These are phyloP conservation scores for Puccinia coronata DNA, from an alignment of 1,284 basidiomycete species.

Conservation along the genomic window DNA sequence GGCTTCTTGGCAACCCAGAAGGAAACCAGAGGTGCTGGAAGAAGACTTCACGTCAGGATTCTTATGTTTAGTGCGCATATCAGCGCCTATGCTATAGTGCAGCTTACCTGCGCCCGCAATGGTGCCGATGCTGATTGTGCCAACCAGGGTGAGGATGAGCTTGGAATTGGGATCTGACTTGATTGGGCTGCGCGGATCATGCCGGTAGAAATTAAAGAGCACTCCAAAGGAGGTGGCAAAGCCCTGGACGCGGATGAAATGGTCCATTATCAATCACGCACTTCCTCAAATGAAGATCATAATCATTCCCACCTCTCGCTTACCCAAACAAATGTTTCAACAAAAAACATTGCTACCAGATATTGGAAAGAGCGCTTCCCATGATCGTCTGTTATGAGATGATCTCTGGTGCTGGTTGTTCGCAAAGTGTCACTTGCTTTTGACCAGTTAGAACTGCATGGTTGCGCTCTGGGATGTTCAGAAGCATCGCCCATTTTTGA, in stretches of 20 bases:
- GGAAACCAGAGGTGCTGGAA: conserved; percentile 11
- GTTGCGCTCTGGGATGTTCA: background rate
- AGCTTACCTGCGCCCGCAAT: conserved; percentile 29
- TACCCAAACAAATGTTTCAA: conserved; percentile 24
- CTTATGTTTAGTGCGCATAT: background rate
- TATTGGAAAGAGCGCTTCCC: conserved; percentile 2
- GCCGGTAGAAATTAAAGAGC: conserved; percentile 32
- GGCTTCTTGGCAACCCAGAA: conserved; percentile 18
- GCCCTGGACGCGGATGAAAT: conserved; percentile 13
- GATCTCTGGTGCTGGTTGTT: background rate
- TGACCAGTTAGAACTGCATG: background rate
- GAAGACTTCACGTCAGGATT: background rate
- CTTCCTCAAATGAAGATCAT: background rate
- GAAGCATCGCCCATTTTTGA: background rate
- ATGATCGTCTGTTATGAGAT: background rate
- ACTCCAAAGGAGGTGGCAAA: conserved; percentile 46
- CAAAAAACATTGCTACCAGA: conserved; percentile 19
- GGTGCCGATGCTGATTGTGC: conserved; percentile 42
- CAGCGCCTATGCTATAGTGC: background rate
- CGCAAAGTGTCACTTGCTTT: background rate
- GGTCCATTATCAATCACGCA: background rate
- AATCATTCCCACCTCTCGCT: background rate
- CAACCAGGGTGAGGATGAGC: conserved; percentile 40
- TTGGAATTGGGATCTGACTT: background rate
- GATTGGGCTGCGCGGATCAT: conserved; percentile 26